phyloP scores from a whole-genome alignment of 1,284 basidiomycete species.

The Trametes versicolor region DNA sequence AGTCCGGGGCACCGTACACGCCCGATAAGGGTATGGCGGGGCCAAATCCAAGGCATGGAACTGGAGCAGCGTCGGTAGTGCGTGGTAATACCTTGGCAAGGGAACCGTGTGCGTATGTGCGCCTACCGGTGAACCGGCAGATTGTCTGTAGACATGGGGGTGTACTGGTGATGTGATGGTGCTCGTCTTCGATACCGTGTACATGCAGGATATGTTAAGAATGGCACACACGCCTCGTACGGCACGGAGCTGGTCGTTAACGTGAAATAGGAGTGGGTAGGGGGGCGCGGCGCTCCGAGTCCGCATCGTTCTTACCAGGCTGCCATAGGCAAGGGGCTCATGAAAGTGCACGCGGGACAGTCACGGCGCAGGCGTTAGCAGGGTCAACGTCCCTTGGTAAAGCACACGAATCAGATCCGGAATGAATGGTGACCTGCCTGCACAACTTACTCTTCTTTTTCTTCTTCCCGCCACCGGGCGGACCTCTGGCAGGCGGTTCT shows the following conservation, averaged over 20 bases:
- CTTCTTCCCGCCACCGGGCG: constrained; percentile 69
- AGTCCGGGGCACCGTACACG: constrained; percentile 25
- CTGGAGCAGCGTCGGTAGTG: not conserved
- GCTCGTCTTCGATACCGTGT: not conserved
- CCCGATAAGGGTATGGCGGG: constrained; percentile 20
- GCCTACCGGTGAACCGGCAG: constrained; percentile 8
- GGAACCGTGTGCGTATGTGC: constrained; percentile 3
- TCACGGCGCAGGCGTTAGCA: constrained; percentile 24
- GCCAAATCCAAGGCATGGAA: constrained; percentile 20
- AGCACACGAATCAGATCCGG: constrained; percentile 9
- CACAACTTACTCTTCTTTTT: constrained; percentile 68
- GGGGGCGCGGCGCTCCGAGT: not conserved
- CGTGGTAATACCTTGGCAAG: constrained; percentile 7
- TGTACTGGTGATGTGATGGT: not conserved
- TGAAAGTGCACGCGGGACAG: not conserved
- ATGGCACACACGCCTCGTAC: constrained; percentile 2
- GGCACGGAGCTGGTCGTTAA: constrained; percentile 8
- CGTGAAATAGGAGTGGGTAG: not conserved
- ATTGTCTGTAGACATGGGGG: constrained; percentile 1
- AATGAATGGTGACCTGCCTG: not conserved
- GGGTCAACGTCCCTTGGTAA: constrained; percentile 34
- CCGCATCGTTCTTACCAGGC: not conserved
- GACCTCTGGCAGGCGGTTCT: constrained; percentile 57
- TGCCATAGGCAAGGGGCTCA: not conserved
- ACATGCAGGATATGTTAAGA: constrained; percentile 8